Conservation (phyloP, 2,329 filamentous ascomycete species). For the Cercospora sesami region DNA sequence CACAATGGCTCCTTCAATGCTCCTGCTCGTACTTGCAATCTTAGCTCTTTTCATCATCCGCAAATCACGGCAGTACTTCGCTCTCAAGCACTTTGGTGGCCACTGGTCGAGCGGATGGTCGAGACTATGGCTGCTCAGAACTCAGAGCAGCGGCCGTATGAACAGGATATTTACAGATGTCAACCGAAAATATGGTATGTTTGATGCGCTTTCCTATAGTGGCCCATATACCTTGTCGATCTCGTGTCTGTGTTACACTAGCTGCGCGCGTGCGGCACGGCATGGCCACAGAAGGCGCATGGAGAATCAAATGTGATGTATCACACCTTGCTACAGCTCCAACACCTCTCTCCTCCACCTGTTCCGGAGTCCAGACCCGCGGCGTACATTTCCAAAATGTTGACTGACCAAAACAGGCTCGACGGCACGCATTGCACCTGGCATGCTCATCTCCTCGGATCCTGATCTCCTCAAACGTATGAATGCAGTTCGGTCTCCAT, state of each 20-base stretch:
- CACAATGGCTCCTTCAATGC: slow-evolving; percentile 29
- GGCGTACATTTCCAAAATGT: not conserved
- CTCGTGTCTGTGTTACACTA: not conserved
- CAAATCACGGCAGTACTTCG: slow-evolving; percentile 35
- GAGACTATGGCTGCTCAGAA: slow-evolving; percentile 42
- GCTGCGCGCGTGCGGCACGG: not conserved
- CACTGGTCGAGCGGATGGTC: slow-evolving; percentile 43
- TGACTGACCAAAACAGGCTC: slow-evolving; percentile 33
- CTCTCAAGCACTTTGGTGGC: slow-evolving; percentile 41
- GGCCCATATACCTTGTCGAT: not conserved
- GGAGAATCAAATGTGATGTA: not conserved
- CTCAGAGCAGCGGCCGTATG: slow-evolving; percentile 42
- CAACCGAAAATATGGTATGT: slow-evolving; percentile 41
- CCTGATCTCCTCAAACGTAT: slow-evolving; percentile 42
- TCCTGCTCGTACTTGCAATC: slow-evolving; percentile 31
- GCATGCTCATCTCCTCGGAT: slow-evolving; percentile 42
- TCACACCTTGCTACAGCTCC: not conserved
- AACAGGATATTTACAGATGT: slow-evolving; percentile 41
- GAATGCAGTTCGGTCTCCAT: slow-evolving; percentile 42
- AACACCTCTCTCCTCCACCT: not conserved
- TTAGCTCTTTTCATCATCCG: slow-evolving; percentile 31
- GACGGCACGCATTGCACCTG: slow-evolving; percentile 42
- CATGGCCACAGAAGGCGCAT: not conserved
- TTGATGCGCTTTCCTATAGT: not conserved
- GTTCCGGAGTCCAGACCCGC: not conserved